These are phyloP conservation scores for Wickerhamiella allomyrinae DNA, from an alignment of 805 yeast species.

Conservation along the genomic window DNA sequence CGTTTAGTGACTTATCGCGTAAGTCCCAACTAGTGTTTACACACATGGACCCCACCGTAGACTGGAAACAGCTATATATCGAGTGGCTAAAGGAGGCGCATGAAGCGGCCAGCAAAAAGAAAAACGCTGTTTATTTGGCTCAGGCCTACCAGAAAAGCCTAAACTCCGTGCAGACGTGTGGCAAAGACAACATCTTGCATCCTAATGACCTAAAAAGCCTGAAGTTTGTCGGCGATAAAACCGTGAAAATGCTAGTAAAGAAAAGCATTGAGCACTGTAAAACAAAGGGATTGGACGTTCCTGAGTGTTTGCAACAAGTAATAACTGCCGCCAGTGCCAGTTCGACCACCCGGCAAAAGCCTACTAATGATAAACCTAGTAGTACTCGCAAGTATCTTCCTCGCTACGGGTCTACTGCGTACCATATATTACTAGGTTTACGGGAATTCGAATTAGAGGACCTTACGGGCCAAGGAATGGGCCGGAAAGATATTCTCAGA, in stretches of 20 bases:
- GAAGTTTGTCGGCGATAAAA: slow-evolving; percentile 59
- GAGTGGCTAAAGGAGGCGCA: slow-evolving; percentile 20
- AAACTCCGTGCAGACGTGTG: slow-evolving; percentile 3
- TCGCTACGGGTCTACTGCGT: slow-evolving; percentile 13
- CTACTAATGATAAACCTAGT: neutral
- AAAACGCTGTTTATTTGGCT: neutral
- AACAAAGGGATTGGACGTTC: slow-evolving; percentile 35
- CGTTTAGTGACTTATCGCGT: too few relatives aligned
- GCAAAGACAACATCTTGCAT: slow-evolving; percentile 4
- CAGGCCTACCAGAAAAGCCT: slow-evolving; percentile 9
- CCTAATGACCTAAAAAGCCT: slow-evolving; percentile 45
- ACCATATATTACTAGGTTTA: slow-evolving; percentile 13
- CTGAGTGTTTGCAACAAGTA: slow-evolving; percentile 21
- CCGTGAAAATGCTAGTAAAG: slow-evolving; percentile 36
- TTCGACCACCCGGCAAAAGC: too few relatives aligned
- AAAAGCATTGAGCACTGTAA: slow-evolving; percentile 41
- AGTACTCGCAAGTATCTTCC: slow-evolving; percentile 20
- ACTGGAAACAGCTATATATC: slow-evolving; percentile 19
- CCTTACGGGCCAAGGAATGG: slow-evolving; percentile 36
- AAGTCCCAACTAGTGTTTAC: too few relatives aligned
- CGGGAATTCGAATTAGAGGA: slow-evolving; percentile 12
- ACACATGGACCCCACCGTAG: slow-evolving; percentile 6
- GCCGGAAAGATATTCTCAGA: slow-evolving; percentile 41
- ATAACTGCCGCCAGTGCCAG: too few relatives aligned
- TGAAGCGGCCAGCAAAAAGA: slow-evolving; percentile 12